These are phyloP conservation scores for Exophiala lecanii-corni DNA, from an alignment of 2,329 filamentous ascomycete genomes.

Conservation along the genomic window DNA sequence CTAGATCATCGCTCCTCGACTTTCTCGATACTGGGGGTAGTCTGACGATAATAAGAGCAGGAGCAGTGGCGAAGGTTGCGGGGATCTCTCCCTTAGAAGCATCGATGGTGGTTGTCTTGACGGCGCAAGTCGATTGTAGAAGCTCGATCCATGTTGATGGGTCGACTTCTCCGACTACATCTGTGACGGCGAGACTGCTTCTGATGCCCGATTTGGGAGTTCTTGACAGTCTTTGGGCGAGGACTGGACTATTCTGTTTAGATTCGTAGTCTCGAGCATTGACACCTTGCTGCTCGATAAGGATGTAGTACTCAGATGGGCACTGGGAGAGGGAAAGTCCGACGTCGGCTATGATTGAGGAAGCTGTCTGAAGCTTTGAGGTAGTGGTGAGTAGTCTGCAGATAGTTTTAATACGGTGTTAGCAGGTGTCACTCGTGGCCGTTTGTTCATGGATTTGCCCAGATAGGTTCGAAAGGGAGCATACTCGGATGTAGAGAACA, in stretches of 20 bases:
- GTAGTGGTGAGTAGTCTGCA: conserved; percentile 35
- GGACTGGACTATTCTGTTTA: conserved; percentile 48
- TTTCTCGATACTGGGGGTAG: conserved; percentile 36
- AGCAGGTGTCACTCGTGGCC: too few relatives aligned
- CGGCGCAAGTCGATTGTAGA: conserved; percentile 46
- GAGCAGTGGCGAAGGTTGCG: conserved; percentile 16
- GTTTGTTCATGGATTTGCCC: too few relatives aligned
- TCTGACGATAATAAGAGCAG: conserved; percentile 40
- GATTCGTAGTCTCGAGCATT: conserved; percentile 63
- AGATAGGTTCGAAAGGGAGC: too few relatives aligned
- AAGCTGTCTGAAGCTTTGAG: conserved; percentile 40
- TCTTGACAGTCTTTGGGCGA: conserved; percentile 15
- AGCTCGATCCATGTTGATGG: conserved; percentile 37
- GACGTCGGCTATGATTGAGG: conserved; percentile 40
- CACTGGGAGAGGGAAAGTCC: conserved; percentile 56
- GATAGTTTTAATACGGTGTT: neutral
- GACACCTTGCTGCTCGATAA: conserved; percentile 73
- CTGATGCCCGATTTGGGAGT: conserved; percentile 32
- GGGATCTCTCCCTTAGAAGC: conserved; percentile 30
- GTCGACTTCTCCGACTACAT: conserved; percentile 50
- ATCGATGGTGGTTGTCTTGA: conserved; percentile 41
- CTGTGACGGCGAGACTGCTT: conserved; percentile 50
- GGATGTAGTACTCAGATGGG: conserved; percentile 69
- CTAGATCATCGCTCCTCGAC: conserved; percentile 12
- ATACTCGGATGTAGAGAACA: conserved; percentile 81